Conservation (phyloP, 331 rosid genomes). For the Stylosanthes scabra region DNA sequence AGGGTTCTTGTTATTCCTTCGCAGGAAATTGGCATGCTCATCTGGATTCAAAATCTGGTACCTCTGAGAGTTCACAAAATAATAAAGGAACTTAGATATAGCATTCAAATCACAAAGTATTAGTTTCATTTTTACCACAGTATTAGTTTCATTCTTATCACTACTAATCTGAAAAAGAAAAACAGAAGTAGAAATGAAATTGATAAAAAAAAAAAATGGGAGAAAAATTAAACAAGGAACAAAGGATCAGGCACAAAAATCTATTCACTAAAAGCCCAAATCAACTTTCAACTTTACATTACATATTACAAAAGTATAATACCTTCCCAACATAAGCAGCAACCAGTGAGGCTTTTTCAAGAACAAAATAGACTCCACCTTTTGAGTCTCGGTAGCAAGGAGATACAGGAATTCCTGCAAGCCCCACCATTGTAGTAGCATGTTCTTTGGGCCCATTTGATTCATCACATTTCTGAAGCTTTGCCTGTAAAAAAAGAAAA, state of each 20-base stretch:
- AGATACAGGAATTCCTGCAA: conserved; percentile 16
- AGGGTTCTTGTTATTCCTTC: conserved; percentile 30
- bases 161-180: background rate
- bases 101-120: background rate
- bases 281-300: background rate
- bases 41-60: conserved; percentile 40
- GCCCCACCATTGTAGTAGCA: conserved; percentile 2
- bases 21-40: conserved; percentile 28
- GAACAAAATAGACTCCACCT: conserved; percentile 37
- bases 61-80: conserved; percentile 10
- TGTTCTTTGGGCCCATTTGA: background rate
- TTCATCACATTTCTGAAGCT: background rate
- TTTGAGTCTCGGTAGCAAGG: background rate
- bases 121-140: too few relatives aligned
- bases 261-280: background rate
- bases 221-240: background rate
- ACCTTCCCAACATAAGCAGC: conserved; percentile 35
- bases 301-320: background rate
- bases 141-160: background rate
- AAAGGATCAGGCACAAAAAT: background rate
- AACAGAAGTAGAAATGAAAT: too few relatives aligned
- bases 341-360: conserved; percentile 30
- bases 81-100: background rate
- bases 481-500: background rate
- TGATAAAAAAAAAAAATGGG: background rate